A percentile compares a stretch with the other conserved stretches of the same genome.
Conservation (phyloP, 2,329 filamentous ascomycete species). For the Nakataea oryzae region DNA sequence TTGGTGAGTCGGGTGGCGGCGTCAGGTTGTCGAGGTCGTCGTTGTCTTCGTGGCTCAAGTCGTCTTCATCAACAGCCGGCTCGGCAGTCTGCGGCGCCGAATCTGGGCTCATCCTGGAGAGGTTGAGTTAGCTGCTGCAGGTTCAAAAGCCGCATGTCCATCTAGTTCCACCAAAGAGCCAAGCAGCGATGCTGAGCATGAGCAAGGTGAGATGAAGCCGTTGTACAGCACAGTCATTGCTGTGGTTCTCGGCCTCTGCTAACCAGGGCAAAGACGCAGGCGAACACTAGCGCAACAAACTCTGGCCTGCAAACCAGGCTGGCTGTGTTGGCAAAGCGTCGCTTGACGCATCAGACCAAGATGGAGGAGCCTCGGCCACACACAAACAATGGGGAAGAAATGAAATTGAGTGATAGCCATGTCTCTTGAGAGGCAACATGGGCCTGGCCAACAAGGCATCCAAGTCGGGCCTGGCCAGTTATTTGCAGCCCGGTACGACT, state of each 20-base stretch:
- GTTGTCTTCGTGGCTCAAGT: slow-evolving; percentile 25
- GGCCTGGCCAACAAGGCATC: not conserved
- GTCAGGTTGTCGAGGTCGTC: slow-evolving; percentile 32
- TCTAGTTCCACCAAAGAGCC: no score
- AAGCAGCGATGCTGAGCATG: not conserved
- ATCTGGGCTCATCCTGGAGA: not conserved
- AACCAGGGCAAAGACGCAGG: not conserved
- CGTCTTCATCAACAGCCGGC: not conserved
- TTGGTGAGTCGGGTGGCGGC: slow-evolving; percentile 25
- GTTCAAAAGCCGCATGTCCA: not conserved
- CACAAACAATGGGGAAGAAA: not conserved
- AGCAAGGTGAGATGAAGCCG: not conserved
- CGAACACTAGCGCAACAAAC: not conserved
- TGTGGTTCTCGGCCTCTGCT: not conserved
- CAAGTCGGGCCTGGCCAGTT: not conserved
- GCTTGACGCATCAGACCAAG: not conserved
- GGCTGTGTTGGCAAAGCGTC: not conserved
- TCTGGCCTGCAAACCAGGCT: no score
- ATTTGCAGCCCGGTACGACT: not conserved
- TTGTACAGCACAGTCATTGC: no score
- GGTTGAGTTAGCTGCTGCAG: not conserved
- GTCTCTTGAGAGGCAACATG: not conserved
- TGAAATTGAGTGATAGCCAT: not conserved
- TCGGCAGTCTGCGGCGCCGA: not conserved
- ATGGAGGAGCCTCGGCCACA: not conserved